Percentiles rank a stretch among this genome's conserved stretches.
phyloP scores from a whole-genome alignment of 345 rosid species.

The Balakata baccata region DNA sequence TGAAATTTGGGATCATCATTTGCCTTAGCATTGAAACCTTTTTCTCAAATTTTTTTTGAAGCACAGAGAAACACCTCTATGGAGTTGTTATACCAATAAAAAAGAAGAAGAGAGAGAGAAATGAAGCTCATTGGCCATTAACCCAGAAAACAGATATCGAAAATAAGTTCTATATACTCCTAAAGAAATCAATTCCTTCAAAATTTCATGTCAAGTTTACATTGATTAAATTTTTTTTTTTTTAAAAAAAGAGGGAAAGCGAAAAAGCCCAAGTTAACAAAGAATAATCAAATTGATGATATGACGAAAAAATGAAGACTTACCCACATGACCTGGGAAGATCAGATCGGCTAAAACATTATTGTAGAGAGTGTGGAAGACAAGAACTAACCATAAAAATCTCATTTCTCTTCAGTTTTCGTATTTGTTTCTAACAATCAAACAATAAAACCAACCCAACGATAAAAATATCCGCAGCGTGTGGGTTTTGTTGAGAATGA shows the following conservation, averaged over 20 bases:
- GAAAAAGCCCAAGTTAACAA: not conserved
- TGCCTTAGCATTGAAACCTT: not conserved
- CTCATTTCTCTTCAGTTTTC: conserved; percentile 11
- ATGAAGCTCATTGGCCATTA: not conserved
- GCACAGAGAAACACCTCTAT: not conserved
- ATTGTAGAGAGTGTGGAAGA: conserved; percentile 25
- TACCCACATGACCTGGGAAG: conserved; percentile 67
- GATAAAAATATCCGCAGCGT: not conserved
- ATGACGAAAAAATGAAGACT: not conserved
- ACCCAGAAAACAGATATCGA: not conserved
- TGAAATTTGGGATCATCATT: not conserved
- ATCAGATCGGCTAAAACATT: conserved; percentile 56
- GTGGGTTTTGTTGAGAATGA: not conserved
- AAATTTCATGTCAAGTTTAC: not conserved
- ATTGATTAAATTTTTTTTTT: not conserved
- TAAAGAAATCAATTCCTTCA: not conserved
- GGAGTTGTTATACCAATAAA: not conserved
- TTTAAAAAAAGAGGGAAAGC: not conserved
- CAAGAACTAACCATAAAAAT: conserved; percentile 23
- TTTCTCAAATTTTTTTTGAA: too few species aligned
- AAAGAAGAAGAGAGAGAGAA: too few species aligned
- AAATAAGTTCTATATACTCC: not conserved
- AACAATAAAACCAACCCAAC: not conserved
- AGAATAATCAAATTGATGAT: not conserved
- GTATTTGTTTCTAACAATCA: not conserved